Conservation (phyloP, 2,329 filamentous ascomycete species). For the Calonectria pteridis region DNA sequence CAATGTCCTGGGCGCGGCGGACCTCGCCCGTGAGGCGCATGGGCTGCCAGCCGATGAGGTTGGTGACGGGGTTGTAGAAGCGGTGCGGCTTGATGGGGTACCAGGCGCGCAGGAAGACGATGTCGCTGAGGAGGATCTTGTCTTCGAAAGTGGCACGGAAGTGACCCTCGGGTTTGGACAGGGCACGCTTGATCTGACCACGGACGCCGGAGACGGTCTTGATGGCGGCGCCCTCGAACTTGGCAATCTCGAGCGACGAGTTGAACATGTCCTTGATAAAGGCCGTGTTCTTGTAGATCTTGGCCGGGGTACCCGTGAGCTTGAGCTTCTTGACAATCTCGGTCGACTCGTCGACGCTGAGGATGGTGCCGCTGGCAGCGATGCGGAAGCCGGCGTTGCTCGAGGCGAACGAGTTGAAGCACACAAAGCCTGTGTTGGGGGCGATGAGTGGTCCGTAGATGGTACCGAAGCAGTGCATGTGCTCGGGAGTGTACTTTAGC, state of each 20-base stretch:
- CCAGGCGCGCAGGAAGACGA: conserved; percentile 97
- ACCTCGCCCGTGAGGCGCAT: conserved; percentile 97
- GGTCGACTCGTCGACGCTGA: conserved; percentile 93
- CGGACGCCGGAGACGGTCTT: conserved; percentile 96
- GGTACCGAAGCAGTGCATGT: conserved; percentile 98
- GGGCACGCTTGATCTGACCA: conserved; percentile 95
- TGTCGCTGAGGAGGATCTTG: conserved; percentile 96
- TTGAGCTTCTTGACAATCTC: conserved; percentile 99
- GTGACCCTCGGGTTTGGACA: conserved; percentile 93
- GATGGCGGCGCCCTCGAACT: conserved; percentile 96
- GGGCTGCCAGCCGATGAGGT: conserved; percentile 90
- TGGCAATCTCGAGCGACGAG: conserved; percentile 91
- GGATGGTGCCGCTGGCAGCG: conserved; percentile 91
- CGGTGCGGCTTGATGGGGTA: conserved; percentile 94
- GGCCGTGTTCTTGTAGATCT: conserved; percentile 99
- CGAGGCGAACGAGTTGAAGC: conserved; percentile 89
- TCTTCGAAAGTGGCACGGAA: conserved; percentile 99
- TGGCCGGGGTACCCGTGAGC: conserved; percentile 91
- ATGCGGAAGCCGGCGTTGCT: conserved; percentile 92
- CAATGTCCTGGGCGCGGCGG: conserved; percentile 78
- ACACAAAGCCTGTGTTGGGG: conserved; percentile 95
- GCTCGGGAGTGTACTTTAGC: conserved; percentile 99
- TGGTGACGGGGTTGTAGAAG: conserved; percentile 97
- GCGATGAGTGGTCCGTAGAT: conserved; percentile 96
- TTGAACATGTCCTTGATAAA: conserved; percentile 99